Conservation (phyloP, 2,329 filamentous ascomycete species). For the Phyllosticta citriasiana region DNA sequence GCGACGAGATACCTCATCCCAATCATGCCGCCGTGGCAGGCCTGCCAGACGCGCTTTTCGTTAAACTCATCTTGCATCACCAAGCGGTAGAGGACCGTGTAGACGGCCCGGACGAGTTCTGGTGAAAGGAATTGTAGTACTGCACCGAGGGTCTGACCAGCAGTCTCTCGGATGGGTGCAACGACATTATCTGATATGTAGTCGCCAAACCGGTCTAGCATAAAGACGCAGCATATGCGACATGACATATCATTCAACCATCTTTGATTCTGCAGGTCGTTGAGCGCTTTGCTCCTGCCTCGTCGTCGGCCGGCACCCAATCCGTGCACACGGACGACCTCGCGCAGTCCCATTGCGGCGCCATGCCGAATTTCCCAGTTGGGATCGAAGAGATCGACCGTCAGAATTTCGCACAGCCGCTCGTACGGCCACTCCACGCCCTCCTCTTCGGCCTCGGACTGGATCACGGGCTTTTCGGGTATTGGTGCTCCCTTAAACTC, state of each 20-base stretch:
- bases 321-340: conserved; percentile 87
- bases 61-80: conserved; percentile 82
- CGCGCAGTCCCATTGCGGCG: conserved; percentile 86
- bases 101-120: conserved; percentile 72
- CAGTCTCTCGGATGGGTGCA: conserved; percentile 88
- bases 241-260: conserved; percentile 97
- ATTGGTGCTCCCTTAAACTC: conserved; percentile 84
- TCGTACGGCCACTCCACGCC: conserved; percentile 91
- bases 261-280: conserved; percentile 66
- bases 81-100: conserved; percentile 74
- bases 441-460: conserved; percentile 65
- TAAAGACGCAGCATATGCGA: conserved; percentile 86
- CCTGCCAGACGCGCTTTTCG: conserved; percentile 73
- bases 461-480: conserved; percentile 76
- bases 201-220: conserved; percentile 94
- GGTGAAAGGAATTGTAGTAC: conserved; percentile 74
- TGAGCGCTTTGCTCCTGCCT: conserved; percentile 61
- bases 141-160: conserved; percentile 86
- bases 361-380: conserved; percentile 95
- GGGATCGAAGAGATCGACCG: conserved; percentile 84
- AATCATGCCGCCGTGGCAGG: conserved; percentile 97
- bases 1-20: conserved; percentile 91
- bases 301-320: conserved; percentile 70
- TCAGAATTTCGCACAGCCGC: conserved; percentile 84
- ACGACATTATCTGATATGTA: conserved; percentile 97